These are phyloP conservation scores for Cinchona pubescens DNA, from an alignment of 257 asterid species.

Conservation along the genomic window DNA sequence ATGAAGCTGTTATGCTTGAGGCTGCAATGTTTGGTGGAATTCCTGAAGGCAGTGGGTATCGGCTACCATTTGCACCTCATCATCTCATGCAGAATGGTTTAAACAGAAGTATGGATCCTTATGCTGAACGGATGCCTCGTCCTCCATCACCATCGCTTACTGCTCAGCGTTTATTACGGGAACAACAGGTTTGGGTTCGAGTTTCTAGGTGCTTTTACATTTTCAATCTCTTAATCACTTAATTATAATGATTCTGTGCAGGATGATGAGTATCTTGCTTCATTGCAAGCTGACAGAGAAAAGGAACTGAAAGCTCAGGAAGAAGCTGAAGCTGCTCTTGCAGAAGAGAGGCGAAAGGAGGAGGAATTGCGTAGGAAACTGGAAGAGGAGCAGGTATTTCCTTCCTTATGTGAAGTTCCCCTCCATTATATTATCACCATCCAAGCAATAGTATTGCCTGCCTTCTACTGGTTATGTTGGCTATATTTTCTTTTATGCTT, in stretches of 20 bases:
- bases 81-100: constrained; percentile 60
- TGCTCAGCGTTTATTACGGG: constrained; percentile 90
- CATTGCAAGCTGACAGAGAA: constrained; percentile 96
- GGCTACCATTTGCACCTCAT: constrained; percentile 57
- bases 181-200: constrained; percentile 72
- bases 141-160: constrained; percentile 95
- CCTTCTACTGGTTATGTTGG: not conserved
- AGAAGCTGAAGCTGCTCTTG: constrained; percentile 92
- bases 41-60: constrained; percentile 72
- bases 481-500: no score
- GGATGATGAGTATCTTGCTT: constrained; percentile 95
- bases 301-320: constrained; percentile 92
- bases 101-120: constrained; percentile 44
- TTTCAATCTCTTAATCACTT: constrained; percentile 16
- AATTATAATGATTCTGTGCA: constrained; percentile 28
- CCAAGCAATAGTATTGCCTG: not conserved
- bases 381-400: constrained; percentile 68
- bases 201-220: constrained; percentile 17
- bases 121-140: constrained; percentile 52
- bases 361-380: constrained; percentile 57
- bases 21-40: constrained; percentile 99
- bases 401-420: not conserved
- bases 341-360: constrained; percentile 72
- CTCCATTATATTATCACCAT: not conserved
- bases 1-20: constrained; percentile 99